Percentiles rank a stretch among this genome's conserved stretches.
Evolutionary conservation across 805 yeast species (phyloP).

Genomic region (Starmerella powellii): DNA sequence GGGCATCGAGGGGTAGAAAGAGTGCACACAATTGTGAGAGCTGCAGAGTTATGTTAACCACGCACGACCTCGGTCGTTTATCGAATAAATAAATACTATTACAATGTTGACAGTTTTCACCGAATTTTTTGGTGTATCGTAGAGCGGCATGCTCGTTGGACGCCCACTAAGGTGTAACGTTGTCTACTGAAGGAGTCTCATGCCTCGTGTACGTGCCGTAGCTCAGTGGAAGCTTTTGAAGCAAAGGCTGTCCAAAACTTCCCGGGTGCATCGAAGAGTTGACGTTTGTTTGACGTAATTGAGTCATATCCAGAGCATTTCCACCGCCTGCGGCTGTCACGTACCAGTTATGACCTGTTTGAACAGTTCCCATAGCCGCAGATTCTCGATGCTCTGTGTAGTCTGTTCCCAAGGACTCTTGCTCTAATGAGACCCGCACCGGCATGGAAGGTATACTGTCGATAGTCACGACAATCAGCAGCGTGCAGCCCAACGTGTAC

Average conservation of each 20-base stretch:
- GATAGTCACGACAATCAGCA: conserved; percentile 51
- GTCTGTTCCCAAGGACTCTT: conserved; percentile 82
- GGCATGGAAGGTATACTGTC: conserved; percentile 70
- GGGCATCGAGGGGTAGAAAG: no score
- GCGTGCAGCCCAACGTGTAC: conserved; percentile 68
- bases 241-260: conserved; percentile 20
- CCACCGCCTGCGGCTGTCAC: background rate
- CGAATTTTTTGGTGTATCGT: no score
- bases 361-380: conserved; percentile 31
- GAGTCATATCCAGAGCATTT: conserved; percentile 2
- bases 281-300: conserved; percentile 16
- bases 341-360: conserved; percentile 3
- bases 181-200: background rate
- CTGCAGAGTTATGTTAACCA: no score
- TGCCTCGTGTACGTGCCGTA: conserved; percentile 16
- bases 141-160: no score
- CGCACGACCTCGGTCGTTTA: no score
- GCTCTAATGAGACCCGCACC: conserved; percentile 73
- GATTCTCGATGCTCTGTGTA: conserved; percentile 83
- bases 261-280: conserved; percentile 22
- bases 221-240: conserved; percentile 19
- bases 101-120: no score
- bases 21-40: no score
- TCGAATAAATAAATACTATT: no score
- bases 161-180: background rate